These are phyloP conservation scores for Microcyclospora tardicrescens DNA, from an alignment of 2,329 filamentous ascomycete species.

Conservation along the genomic window DNA sequence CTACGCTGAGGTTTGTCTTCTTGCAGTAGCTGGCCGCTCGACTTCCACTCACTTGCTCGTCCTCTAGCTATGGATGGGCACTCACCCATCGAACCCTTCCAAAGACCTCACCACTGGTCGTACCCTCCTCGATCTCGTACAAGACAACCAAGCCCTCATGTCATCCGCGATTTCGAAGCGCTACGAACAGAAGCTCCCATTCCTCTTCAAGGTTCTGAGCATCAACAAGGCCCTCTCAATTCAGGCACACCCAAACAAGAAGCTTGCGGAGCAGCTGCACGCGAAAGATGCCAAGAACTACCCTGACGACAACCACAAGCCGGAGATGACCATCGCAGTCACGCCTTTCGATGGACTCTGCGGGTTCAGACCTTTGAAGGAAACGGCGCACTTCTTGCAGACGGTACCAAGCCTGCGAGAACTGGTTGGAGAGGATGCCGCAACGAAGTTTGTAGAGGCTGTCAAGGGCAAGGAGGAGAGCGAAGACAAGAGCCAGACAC, in stretches of 20 bases:
- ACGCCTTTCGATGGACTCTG: constrained; percentile 94
- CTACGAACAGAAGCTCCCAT: constrained; percentile 76
- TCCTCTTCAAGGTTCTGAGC: constrained; percentile 94
- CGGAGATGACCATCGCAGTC: constrained; percentile 97
- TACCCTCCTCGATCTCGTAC: constrained; percentile 72
- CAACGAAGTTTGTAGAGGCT: constrained; percentile 32
- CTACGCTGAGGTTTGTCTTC: constrained; percentile 66
- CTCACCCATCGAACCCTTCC: constrained; percentile 88
- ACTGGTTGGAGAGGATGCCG: constrained; percentile 35
- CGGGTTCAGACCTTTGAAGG: constrained; percentile 76
- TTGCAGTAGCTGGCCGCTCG: neutral
- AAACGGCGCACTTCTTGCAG: constrained; percentile 75
- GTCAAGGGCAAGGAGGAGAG: constrained; percentile 41
- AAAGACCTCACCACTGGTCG: constrained; percentile 76
- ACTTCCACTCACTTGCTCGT: constrained; percentile 11
- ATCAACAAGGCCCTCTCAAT: constrained; percentile 94
- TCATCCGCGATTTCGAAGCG: constrained; percentile 57
- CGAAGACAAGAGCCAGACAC: constrained; percentile 31
- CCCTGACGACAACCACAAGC: constrained; percentile 98
- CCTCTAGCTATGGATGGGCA: constrained; percentile 91
- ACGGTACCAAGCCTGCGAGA: constrained; percentile 42
- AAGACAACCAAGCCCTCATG: constrained; percentile 75
- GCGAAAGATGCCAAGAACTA: constrained; percentile 83
- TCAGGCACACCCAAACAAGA: constrained; percentile 63
- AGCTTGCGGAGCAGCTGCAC: constrained; percentile 79